Conservation (phyloP, 257 asterid species). For the Solanum piurae region DNA sequence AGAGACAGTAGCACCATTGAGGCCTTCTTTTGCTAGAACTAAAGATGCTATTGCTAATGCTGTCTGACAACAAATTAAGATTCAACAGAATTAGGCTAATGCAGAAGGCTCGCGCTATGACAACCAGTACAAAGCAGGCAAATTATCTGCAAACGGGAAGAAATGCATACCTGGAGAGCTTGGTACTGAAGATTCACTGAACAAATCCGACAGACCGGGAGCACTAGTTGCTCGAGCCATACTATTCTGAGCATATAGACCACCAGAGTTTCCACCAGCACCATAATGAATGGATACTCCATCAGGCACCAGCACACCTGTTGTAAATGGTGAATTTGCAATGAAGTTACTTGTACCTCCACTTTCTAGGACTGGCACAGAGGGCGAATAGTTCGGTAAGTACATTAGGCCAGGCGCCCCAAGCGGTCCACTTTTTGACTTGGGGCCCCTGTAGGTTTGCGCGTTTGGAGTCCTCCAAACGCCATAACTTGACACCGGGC, state of each 20-base stretch:
- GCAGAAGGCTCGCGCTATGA: not conserved
- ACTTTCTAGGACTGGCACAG: slow-evolving; percentile 18
- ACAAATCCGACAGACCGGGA: slow-evolving; percentile 23
- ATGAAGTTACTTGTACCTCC: slow-evolving; percentile 16
- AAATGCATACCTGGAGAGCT: slow-evolving; percentile 22
- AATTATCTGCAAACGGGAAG: not conserved
- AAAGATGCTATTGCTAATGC: not conserved
- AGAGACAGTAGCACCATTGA: not conserved
- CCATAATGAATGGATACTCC: slow-evolving; percentile 28
- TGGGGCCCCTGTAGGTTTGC: slow-evolving; percentile 45
- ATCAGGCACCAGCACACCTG: slow-evolving; percentile 39
- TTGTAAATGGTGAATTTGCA: slow-evolving; percentile 28
- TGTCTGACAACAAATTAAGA: not conserved
- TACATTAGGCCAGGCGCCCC: slow-evolving; percentile 46
- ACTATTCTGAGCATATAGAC: slow-evolving; percentile 6
- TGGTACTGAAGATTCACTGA: slow-evolving; percentile 11
- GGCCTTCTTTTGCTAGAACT: not conserved
- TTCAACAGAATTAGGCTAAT: not conserved
- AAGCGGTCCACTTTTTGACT: slow-evolving; percentile 88
- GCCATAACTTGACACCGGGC: slow-evolving; percentile 59
- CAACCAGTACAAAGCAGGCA: not conserved
- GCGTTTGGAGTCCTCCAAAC: slow-evolving; percentile 18
- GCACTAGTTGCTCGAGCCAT: slow-evolving; percentile 10
- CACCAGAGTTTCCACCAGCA: slow-evolving; percentile 1
- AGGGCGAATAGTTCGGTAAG: slow-evolving; percentile 36